Evolutionary conservation across 768 basidiomycete species (phyloP).

Genomic region (Auriscalpium orientale): DNA sequence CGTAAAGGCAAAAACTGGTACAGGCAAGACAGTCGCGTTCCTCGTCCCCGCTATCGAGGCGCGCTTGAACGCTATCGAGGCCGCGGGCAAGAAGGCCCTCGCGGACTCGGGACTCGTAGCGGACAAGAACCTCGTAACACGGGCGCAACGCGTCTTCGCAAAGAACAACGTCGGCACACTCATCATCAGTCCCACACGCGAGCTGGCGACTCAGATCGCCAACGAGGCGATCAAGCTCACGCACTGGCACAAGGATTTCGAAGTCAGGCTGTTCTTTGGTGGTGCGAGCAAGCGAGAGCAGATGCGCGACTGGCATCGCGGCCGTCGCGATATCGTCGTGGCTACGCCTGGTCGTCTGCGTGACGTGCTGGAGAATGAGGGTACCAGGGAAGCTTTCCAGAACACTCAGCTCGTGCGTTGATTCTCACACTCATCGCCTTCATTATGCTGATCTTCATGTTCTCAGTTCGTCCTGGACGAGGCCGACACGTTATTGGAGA

Average conservation of each 20-base stretch:
- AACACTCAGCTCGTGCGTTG: slow-evolving; percentile 51
- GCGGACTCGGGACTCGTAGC: slow-evolving; percentile 33
- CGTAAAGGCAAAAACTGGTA: slow-evolving; percentile 84
- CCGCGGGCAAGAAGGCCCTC: slow-evolving; percentile 32
- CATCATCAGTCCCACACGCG: slow-evolving; percentile 84
- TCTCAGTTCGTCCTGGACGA: slow-evolving; percentile 82
- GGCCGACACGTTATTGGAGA: slow-evolving; percentile 83
- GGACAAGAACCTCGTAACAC: slow-evolving; percentile 24
- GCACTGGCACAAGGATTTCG: slow-evolving; percentile 50
- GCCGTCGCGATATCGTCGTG: slow-evolving; percentile 75
- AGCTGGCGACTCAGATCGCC: slow-evolving; percentile 86
- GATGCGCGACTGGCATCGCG: slow-evolving; percentile 55
- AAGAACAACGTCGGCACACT: slow-evolving; percentile 56
- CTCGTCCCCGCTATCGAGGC: slow-evolving; percentile 81
- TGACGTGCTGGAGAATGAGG: slow-evolving; percentile 59
- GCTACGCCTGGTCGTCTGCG: slow-evolving; percentile 84
- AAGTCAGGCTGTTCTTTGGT: slow-evolving; percentile 72
- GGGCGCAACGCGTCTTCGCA: slow-evolving; percentile 32
- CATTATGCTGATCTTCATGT: slow-evolving; percentile 4
- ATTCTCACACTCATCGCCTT: background rate
- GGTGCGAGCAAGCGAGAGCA: slow-evolving; percentile 63
- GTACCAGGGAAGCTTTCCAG: slow-evolving; percentile 37
- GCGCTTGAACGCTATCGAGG: slow-evolving; percentile 52
- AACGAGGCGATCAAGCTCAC: slow-evolving; percentile 68
- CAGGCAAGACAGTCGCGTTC: slow-evolving; percentile 86